phyloP scores from a whole-genome alignment of 306 rosid genomes.

The Gynostemma pentaphyllum region DNA sequence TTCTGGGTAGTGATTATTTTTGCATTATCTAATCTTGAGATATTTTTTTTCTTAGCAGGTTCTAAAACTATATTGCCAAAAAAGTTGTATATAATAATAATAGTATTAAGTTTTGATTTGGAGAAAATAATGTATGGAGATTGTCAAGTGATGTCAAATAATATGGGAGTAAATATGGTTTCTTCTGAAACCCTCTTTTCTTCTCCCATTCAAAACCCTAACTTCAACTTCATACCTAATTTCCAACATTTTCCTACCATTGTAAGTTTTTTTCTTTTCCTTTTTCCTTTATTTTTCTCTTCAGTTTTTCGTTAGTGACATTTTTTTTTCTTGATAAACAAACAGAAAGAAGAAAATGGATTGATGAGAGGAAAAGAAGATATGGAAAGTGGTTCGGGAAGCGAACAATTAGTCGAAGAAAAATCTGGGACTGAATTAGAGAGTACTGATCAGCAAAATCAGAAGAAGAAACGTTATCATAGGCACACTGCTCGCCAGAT shows the following conservation, averaged over 20 bases:
- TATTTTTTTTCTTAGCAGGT: too few species aligned
- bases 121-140: slow-evolving; percentile 53
- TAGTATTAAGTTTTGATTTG: too few species aligned
- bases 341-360: slow-evolving; percentile 77
- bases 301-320: not conserved
- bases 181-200: slow-evolving; percentile 59
- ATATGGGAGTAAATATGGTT: slow-evolving; percentile 63
- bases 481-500: slow-evolving; percentile 95
- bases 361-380: slow-evolving; percentile 59
- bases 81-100: too few species aligned
- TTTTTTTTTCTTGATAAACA: too few species aligned
- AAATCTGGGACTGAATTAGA: slow-evolving; percentile 48
- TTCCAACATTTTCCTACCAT: slow-evolving; percentile 54
- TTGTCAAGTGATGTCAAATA: slow-evolving; percentile 81
- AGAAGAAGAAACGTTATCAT: slow-evolving; percentile 85
- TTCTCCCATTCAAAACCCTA: slow-evolving; percentile 76
- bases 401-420: slow-evolving; percentile 55
- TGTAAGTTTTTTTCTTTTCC: slow-evolving; percentile 1
- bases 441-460: slow-evolving; percentile 14
- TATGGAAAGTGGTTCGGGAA: slow-evolving; percentile 79
- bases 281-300: not conserved
- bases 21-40: too few species aligned
- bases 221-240: slow-evolving; percentile 66
- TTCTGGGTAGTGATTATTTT: too few species aligned
- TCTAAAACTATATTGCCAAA: too few species aligned